Conservation (phyloP, 2,329 filamentous ascomycete species). For the Gnomoniopsis sp. region DNA sequence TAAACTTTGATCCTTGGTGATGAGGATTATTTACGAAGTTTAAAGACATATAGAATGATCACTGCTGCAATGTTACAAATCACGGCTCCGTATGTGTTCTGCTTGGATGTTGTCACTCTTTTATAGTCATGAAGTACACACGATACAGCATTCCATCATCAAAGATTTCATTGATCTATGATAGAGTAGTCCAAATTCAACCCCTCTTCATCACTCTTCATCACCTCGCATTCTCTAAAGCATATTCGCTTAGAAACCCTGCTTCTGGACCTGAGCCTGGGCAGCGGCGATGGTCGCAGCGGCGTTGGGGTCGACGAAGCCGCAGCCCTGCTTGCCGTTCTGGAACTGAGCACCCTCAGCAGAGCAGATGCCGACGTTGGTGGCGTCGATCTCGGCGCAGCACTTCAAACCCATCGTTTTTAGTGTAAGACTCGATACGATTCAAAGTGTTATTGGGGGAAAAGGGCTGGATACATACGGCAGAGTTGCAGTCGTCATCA, state of each 20-base stretch:
- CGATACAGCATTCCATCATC: too few relatives aligned
- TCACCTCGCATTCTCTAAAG: not conserved
- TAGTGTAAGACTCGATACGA: too few relatives aligned
- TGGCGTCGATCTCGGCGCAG: constrained; percentile 26
- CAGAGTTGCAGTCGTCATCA: constrained; percentile 27
- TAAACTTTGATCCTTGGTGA: too few relatives aligned
- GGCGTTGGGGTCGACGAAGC: constrained; percentile 30
- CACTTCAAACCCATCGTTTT: constrained; percentile 19
- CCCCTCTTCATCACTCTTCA: not conserved
- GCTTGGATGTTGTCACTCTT: too few relatives aligned
- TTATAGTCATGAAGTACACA: too few relatives aligned
- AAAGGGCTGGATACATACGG: not conserved
- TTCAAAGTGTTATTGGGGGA: too few relatives aligned
- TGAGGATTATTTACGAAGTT: too few relatives aligned
- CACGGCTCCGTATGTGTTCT: too few relatives aligned
- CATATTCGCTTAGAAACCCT: constrained; percentile 25
- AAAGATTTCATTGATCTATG: not conserved
- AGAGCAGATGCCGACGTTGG: constrained; percentile 29
- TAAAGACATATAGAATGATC: too few relatives aligned
- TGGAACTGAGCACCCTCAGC: constrained; percentile 28
- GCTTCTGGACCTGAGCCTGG: constrained; percentile 29
- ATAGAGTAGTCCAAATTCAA: not conserved
- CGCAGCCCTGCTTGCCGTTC: constrained; percentile 32
- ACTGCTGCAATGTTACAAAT: too few relatives aligned
- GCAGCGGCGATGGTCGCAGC: constrained; percentile 27